Evolutionary conservation across 176 grass and related monocot species (phyloP), one percentile per base, ranked within the genome.

Genomic region (Phoenix roebelenii): DNA sequence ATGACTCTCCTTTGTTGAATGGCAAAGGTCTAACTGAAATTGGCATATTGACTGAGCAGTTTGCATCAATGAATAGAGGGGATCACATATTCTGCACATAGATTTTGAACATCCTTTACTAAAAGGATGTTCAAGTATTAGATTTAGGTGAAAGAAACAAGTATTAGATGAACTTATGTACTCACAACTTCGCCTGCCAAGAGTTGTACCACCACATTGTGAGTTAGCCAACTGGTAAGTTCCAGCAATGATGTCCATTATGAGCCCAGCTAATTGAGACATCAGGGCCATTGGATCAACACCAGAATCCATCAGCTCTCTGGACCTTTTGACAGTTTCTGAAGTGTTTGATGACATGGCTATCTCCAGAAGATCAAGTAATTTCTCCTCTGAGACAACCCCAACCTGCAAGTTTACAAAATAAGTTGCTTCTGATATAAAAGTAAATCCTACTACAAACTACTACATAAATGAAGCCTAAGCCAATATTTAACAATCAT

Each of bases 231-330:
- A 65, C 66, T 65, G 76, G 53, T 97, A 89, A 58, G 92, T 98
- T 30, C 93, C 93, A 78, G 93, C 87, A 91, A 98, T 98, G 60
- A 98, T 98, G 61, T 98, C 87, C 87, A 98, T 92, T 77, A 98
- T 98, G 59, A 98, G 81, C 67, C 84, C 87, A 77, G 93, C 93
- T 78, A 98, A 85, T 32, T 98, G 93, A 65, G 93, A 92, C 93
- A 98, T 98, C 70, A 98, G 82, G 49, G 93, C 87, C 81, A 98
- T 98, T 3, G 93, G 93, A 63, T 97, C 93, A 55, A 88, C 78
- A 70, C 93, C 87, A 68, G 93, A 97, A 85, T 92, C 84, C 93
- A 97, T 85, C 58, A 97, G 68, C 23, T 88, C 93, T 82, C 93
- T 82, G 1, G 93, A 97, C 72, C 81, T 82, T 85, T 88, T 97